These are phyloP conservation scores for Cyberlindnera suaveolens DNA, from an alignment of 805 yeast species.

Conservation along the genomic window DNA sequence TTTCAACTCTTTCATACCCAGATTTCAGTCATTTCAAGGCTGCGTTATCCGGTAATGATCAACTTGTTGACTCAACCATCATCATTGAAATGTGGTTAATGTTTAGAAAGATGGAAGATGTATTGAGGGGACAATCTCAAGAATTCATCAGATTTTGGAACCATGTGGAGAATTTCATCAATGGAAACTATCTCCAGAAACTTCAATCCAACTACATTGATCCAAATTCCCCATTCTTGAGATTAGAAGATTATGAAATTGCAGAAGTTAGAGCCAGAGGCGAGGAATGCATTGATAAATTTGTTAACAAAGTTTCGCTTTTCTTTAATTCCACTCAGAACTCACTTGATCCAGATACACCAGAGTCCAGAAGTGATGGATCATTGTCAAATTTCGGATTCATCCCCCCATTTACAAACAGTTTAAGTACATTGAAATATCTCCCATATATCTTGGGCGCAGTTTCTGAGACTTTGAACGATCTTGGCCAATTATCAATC, in stretches of 20 bases:
- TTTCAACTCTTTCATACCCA: constrained; percentile 31
- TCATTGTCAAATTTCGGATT: constrained; percentile 40
- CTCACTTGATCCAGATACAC: constrained; percentile 9
- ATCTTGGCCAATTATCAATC: constrained; percentile 37
- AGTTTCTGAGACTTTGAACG: constrained; percentile 35
- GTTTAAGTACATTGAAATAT: constrained; percentile 51
- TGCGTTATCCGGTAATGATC: constrained; percentile 16
- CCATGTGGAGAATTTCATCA: constrained; percentile 47
- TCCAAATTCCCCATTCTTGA: constrained; percentile 29
- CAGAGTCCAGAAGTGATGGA: constrained; percentile 19
- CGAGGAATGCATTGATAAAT: constrained; percentile 30
- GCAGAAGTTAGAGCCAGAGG: constrained; percentile 33
- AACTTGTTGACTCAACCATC: constrained; percentile 45
- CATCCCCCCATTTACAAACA: constrained; percentile 59
- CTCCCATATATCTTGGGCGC: constrained; percentile 40
- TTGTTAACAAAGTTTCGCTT: constrained; percentile 24
- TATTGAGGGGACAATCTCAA: constrained; percentile 31
- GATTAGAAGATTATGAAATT: constrained; percentile 39
- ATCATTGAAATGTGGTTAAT: constrained; percentile 57
- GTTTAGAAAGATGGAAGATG: constrained; percentile 35
- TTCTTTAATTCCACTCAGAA: constrained; percentile 31
- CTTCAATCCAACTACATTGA: constrained; percentile 23
- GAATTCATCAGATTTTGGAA: constrained; percentile 47
- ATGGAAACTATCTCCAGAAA: constrained; percentile 39
- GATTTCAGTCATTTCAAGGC: constrained; percentile 26